These are phyloP conservation scores for Chaetomiaceae sp. DNA, from an alignment of 2,329 filamentous ascomycete species.

Conservation along the genomic window DNA sequence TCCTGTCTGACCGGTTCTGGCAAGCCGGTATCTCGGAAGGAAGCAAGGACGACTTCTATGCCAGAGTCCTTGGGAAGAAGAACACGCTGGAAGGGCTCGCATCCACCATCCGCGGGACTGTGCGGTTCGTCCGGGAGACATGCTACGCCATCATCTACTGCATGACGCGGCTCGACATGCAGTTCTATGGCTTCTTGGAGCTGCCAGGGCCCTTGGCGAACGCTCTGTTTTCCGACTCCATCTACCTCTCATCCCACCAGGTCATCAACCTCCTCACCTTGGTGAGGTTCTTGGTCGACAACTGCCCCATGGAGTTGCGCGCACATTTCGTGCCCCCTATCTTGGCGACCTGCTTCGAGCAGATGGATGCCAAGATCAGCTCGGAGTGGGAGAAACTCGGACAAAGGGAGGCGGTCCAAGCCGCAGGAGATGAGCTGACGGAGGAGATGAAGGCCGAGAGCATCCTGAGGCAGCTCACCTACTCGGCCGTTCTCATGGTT, in stretches of 20 bases:
- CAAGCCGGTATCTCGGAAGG: slow-evolving; percentile 95
- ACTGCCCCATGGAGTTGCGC: slow-evolving; percentile 77
- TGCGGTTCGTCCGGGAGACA: slow-evolving; percentile 85
- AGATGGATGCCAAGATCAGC: slow-evolving; percentile 82
- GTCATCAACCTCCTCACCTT: slow-evolving; percentile 90
- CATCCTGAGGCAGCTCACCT: slow-evolving; percentile 86
- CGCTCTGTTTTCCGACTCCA: slow-evolving; percentile 77
- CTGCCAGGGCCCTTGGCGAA: slow-evolving; percentile 78
- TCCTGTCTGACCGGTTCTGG: slow-evolving; percentile 95
- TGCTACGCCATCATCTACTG: slow-evolving; percentile 93
- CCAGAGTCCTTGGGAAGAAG: slow-evolving; percentile 82
- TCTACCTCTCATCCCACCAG: slow-evolving; percentile 83
- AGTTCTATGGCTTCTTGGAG: slow-evolving; percentile 87
- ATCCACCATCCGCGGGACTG: slow-evolving; percentile 83
- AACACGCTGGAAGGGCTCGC: slow-evolving; percentile 88
- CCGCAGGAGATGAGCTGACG: slow-evolving; percentile 72
- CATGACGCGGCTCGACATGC: slow-evolving; percentile 78
- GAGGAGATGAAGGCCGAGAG: slow-evolving; percentile 99
- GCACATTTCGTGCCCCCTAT: slow-evolving; percentile 80
- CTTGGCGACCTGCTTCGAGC: slow-evolving; percentile 73
- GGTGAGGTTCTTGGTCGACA: slow-evolving; percentile 81
- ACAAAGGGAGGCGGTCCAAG: slow-evolving; percentile 54
- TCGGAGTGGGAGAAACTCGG: slow-evolving; percentile 80
- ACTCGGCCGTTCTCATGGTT: slow-evolving; percentile 87
- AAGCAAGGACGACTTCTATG: slow-evolving; percentile 95